Conservation (phyloP, 202 grass and related monocot genomes). For the Zizania palustris region DNA sequence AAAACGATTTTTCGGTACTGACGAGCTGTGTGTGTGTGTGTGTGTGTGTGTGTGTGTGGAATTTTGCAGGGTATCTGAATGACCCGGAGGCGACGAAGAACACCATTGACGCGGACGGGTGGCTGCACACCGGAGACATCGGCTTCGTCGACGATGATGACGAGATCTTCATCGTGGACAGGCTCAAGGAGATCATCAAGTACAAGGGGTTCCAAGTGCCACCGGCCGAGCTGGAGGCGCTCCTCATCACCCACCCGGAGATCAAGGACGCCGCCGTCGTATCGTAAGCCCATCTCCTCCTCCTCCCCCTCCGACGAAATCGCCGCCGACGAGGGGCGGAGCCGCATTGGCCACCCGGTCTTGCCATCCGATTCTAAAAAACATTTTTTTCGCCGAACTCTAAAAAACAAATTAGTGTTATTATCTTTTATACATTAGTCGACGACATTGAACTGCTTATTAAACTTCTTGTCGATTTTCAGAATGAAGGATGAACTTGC, state of each 20-base stretch:
- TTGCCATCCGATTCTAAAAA: too few species aligned
- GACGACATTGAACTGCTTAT: background rate
- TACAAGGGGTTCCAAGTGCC: slow-evolving; percentile 73
- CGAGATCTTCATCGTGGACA: slow-evolving; percentile 70
- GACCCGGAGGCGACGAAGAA: slow-evolving; percentile 63
- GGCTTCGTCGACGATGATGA: slow-evolving; percentile 66
- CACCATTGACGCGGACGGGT: slow-evolving; percentile 65
- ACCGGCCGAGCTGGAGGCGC: slow-evolving; percentile 65
- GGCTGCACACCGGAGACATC: slow-evolving; percentile 76
- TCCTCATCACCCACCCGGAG: slow-evolving; percentile 64
- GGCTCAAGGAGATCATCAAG: slow-evolving; percentile 79
- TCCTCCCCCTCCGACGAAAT: background rate
- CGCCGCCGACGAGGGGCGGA: background rate
- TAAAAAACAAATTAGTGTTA: too few species aligned
- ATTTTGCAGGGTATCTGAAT: slow-evolving; percentile 64
- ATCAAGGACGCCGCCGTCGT: slow-evolving; percentile 74
- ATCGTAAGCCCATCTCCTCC: slow-evolving; percentile 54
- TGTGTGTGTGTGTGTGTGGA: too few species aligned
- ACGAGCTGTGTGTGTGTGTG: background rate
- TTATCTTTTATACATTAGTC: too few species aligned
- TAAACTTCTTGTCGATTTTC: background rate
- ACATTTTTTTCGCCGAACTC: too few species aligned
- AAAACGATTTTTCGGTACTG: background rate
- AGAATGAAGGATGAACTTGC: slow-evolving; percentile 86
- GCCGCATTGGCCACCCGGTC: too few species aligned